Percentiles rank a stretch among this genome's conserved stretches.
Evolutionary conservation across 305 asterid genomes (phyloP).

Genomic region (Fraxinus paxiana): DNA sequence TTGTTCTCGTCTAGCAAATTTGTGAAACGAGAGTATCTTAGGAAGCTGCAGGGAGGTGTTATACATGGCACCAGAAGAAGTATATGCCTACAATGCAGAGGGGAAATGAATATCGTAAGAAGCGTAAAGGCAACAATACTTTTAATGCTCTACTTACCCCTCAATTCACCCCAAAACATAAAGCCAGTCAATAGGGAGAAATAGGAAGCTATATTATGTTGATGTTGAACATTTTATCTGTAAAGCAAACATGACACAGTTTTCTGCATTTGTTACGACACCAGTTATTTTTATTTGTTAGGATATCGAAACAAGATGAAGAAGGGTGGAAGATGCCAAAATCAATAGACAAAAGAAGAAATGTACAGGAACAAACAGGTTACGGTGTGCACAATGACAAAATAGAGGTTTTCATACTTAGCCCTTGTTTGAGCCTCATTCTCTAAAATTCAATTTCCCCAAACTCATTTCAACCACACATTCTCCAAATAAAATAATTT

Average conservation of each 20-base stretch:
- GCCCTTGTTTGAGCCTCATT: neutral
- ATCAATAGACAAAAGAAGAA: neutral
- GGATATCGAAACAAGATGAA: neutral
- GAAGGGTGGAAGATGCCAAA: neutral
- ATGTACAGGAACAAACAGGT: neutral
- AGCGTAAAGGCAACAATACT: conserved; percentile 18
- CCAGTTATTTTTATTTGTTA: neutral
- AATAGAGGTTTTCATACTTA: neutral
- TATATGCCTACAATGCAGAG: conserved; percentile 66
- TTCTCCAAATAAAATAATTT: too few species aligned
- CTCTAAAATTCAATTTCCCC: neutral
- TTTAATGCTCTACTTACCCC: neutral
- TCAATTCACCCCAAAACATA: conserved; percentile 11
- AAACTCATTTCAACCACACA: neutral
- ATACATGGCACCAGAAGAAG: conserved; percentile 72
- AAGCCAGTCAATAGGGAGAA: neutral
- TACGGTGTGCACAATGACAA: neutral
- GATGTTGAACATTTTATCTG: neutral
- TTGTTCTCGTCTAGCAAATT: conserved; percentile 92
- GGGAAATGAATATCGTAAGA: conserved; percentile 21
- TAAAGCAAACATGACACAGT: neutral
- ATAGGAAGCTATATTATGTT: neutral
- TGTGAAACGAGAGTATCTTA: conserved; percentile 89
- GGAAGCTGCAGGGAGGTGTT: conserved; percentile 62
- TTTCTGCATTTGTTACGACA: neutral